These are phyloP conservation scores for Besnoitia besnoiti DNA, from an alignment of 169 alveolate species.

Conservation along the genomic window DNA sequence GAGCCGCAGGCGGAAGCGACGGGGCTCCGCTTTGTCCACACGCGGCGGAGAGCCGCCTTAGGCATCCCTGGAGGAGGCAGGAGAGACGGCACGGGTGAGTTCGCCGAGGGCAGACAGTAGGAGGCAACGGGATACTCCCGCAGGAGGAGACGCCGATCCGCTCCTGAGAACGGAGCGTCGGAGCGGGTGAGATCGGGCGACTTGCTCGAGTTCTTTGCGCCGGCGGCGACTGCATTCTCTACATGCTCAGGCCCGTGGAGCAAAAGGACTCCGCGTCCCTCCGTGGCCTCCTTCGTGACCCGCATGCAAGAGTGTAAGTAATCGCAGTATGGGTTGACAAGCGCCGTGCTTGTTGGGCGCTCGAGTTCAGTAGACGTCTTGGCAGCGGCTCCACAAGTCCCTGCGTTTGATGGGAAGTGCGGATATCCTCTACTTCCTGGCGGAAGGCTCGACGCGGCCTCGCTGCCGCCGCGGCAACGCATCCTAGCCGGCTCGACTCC, in stretches of 20 bases:
- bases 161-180: background rate
- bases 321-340: background rate
- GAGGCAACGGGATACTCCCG: background rate
- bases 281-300: background rate
- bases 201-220: no score
- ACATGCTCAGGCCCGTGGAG: no score
- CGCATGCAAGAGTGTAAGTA: background rate
- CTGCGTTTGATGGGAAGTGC: no score
- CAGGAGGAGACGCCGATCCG: background rate
- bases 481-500: no score
- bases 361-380: no score
- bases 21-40: background rate
- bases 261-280: background rate
- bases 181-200: no score
- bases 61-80: background rate
- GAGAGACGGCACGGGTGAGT: background rate
- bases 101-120: conserved; percentile 1
- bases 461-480: no score
- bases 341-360: no score
- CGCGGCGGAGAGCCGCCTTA: background rate
- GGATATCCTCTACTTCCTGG: no score
- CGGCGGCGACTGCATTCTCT: no score
- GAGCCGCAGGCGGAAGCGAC: background rate
- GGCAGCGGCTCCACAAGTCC: no score
- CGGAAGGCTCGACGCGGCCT: no score